Base-by-base conservation (phyloP, 768 basidiomycete species). In the Pleurotus ostreatus region DNA sequence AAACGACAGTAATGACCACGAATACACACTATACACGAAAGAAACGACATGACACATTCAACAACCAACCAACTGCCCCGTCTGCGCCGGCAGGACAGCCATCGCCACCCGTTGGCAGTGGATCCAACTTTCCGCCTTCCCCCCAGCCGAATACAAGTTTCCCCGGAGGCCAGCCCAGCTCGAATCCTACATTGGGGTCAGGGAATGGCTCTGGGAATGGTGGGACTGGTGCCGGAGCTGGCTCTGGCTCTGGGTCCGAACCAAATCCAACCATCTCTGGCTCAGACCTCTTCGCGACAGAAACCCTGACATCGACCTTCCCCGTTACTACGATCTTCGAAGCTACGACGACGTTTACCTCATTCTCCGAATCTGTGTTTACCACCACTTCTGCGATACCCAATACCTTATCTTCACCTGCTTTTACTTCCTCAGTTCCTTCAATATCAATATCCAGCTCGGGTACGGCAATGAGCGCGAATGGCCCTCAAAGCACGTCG, bases 321-420 rank as follows among this genome's bases (percentile, higher is more conserved):
- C 72, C 75, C 39, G 61, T 74, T 49, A 71, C 71, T 40, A 73
- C 74, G 47, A 64, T 77, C 56, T 71, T 73, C 30, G 66, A 74
- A 64, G 63, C 72, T 25, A 66, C 66, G 44, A 74, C 75, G 40
- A 77, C 78, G 20, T 71, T 73, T 57, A 76, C 76, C 23, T 74
- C 75, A 44, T 74, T 74, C 56, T 63, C 71, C 15, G 64, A 71
- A 62, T 68, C 72, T 55, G 57, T 71, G 43, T 46, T 74, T 51
- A 69, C 68, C 5, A 61, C 65, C 52, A 41, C 54, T 18, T 45
- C 57, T 37, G 57, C 61, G 56, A 48, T 64, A 57, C 61, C 67
- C 40, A 47, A 63, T 46, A 56, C 46, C 46, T 56, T 63, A 5
- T 55, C 63, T 48, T 52, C 61, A 12, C 13, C 48, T 43, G 49